Base-by-base conservation (phyloP, 2,329 filamentous ascomycete species). In the Aspergillus sp. region DNA sequence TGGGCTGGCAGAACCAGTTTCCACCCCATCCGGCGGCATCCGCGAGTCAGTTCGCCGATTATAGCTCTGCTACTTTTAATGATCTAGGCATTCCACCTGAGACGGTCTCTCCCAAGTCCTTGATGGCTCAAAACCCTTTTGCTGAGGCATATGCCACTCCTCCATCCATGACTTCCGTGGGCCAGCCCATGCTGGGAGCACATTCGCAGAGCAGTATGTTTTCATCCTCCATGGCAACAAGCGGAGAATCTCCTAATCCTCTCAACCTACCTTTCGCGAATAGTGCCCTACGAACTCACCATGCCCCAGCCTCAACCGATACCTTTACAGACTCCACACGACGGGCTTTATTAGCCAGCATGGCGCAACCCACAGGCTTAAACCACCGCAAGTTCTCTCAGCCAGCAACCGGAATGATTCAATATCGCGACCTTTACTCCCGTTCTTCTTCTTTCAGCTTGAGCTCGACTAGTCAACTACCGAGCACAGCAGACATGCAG, bases 401-500 rank as follows among this genome's bases (percentile, higher is more conserved):
- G 63, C 82, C 84, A 15, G 77, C 81, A 45, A 77, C 82, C 61
- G 83, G 81, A 71, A 81, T 82, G 57, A 63, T 72, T 47, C 71
- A 72, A 56, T 73, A 68, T 60, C 69, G 73, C 54, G 73, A 75
- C 47, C 56, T 74, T 52, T 69, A 71, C 56, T 67, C 70, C 55
- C 72, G 71, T 57, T 68, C 71, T 33, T 65, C 64, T 60, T 67
- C 64, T 60, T 67, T 64, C 62, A 72, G n/a, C 11, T 17, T 73
- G 64, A 63, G 73, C 76, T 66, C 70, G 68, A 60, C 77, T 82
- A 66, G 81, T 77, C 68, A 83, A 78, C 66, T 96, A 57, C 93
- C 93, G 53, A 91, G 84, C 76, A 93, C 91, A 35, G 82, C 85
- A 70, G 91, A 97, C 71, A 85, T 98, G 61, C 92, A 96, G 74